Conservation (phyloP, 202 grass and related monocot species). For the Hordeum pubiflorum region DNA sequence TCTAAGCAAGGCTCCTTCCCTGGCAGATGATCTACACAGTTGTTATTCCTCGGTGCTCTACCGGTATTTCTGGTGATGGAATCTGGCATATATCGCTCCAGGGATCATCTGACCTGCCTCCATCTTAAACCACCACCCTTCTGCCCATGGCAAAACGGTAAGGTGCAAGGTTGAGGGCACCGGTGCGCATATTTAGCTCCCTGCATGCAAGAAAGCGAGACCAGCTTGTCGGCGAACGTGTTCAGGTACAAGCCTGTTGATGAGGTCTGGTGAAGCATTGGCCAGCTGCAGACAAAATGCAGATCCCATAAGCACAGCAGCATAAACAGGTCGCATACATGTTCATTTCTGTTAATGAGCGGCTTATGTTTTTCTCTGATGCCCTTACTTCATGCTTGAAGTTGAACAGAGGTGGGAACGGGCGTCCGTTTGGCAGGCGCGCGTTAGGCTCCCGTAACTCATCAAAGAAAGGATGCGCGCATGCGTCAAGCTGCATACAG, state of each 20-base stretch:
- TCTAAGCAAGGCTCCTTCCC: not conserved
- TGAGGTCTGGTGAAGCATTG: constrained; percentile 44
- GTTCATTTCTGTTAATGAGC: not conserved
- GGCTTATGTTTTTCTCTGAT: not conserved
- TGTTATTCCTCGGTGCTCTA: not conserved
- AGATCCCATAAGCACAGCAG: constrained; percentile 8
- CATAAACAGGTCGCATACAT: not conserved
- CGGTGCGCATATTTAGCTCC: constrained; percentile 13
- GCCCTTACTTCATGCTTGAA: constrained; percentile 65
- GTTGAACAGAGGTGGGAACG: constrained; percentile 54
- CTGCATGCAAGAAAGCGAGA: constrained; percentile 6
- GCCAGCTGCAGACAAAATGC: constrained; percentile 29
- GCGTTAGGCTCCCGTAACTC: constrained; percentile 56
- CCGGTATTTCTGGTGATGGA: not conserved
- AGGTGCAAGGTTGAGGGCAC: not conserved
- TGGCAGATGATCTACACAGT: not conserved
- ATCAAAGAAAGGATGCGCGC: constrained; percentile 74
- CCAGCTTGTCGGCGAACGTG: constrained; percentile 44
- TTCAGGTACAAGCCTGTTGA: constrained; percentile 53
- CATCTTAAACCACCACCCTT: not conserved
- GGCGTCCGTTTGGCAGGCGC: constrained; percentile 57
- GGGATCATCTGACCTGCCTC: not conserved
- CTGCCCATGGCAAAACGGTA: not conserved
- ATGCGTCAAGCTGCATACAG: constrained; percentile 54
- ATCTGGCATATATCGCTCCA: not conserved